A percentile compares a stretch with the other conserved stretches of the same genome.
Conservation (phyloP, 2,329 filamentous ascomycete species). For the Colletotrichum theobromicola region DNA sequence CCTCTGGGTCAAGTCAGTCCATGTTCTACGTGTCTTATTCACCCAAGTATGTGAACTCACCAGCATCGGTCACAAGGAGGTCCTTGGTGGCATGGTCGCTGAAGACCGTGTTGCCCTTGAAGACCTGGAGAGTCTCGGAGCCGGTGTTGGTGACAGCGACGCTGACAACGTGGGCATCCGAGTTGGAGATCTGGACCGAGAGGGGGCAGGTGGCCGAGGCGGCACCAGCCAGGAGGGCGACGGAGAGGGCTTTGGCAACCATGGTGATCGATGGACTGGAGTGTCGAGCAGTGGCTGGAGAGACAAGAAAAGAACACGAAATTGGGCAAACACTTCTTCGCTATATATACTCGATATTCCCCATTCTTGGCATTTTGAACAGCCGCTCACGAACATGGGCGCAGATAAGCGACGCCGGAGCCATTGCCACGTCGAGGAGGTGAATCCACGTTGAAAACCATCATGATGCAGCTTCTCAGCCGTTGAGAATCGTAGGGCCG, state of each 20-base stretch:
- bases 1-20: not conserved
- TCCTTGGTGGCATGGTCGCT: slow-evolving; percentile 19
- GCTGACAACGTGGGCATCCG: slow-evolving; percentile 11
- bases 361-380: not conserved
- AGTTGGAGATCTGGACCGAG: slow-evolving; percentile 7
- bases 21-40: fast-evolving
- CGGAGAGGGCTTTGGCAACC: slow-evolving; percentile 13
- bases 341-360: not conserved
- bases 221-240: slow-evolving; percentile 15
- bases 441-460: not conserved
- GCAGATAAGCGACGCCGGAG: slow-evolving; percentile 8
- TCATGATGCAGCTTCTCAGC: not conserved
- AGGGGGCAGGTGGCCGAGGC: slow-evolving; percentile 16
- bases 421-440: slow-evolving; percentile 8
- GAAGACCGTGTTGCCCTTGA: slow-evolving; percentile 19
- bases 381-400: not conserved
- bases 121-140: slow-evolving; percentile 12
- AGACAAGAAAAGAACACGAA: not conserved
- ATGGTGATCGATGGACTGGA: not conserved
- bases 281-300: not conserved
- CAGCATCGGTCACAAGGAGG: slow-evolving; percentile 17
- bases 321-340: not conserved
- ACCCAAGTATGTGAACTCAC: not conserved
- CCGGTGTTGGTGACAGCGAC: slow-evolving; percentile 18
- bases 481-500: not conserved